Percentiles rank a stretch among this genome's conserved stretches.
These are phyloP conservation scores for Termitomyces sp. DNA, from an alignment of 768 basidiomycete species.

Conservation along the genomic window DNA sequence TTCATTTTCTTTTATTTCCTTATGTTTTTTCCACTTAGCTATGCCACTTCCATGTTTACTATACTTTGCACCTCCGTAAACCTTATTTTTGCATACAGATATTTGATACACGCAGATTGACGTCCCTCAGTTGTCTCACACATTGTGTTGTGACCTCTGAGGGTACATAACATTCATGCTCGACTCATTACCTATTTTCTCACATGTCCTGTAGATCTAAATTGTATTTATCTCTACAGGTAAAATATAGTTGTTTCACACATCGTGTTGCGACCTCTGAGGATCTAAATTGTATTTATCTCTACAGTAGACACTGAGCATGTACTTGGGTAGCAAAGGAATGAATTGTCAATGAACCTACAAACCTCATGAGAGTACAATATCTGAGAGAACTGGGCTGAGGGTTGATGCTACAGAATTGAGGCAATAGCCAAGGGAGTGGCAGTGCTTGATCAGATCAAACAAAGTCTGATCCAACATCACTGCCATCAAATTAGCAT, in stretches of 20 bases:
- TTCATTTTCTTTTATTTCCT: not conserved
- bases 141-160: not conserved
- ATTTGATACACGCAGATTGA: not conserved
- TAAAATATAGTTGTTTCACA: not conserved
- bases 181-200: not conserved
- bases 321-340: too few species aligned
- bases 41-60: not conserved
- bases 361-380: too few species aligned
- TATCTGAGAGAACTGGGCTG: too few species aligned
- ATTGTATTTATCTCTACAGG: not conserved
- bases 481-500: too few species aligned
- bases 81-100: not conserved
- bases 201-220: not conserved
- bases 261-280: not conserved
- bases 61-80: not conserved
- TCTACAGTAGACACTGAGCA: not conserved
- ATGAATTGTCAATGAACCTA: too few species aligned
- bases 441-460: too few species aligned
- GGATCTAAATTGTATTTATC: not conserved
- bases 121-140: too few species aligned
- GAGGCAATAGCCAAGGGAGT: too few species aligned
- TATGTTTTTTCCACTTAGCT: not conserved
- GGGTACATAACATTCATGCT: not conserved
- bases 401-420: too few species aligned
- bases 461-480: too few species aligned